Evolutionary conservation across 345 rosid species (phyloP), one percentile per base, ranked within the genome.

Genomic region (Triadica sebifera): DNA sequence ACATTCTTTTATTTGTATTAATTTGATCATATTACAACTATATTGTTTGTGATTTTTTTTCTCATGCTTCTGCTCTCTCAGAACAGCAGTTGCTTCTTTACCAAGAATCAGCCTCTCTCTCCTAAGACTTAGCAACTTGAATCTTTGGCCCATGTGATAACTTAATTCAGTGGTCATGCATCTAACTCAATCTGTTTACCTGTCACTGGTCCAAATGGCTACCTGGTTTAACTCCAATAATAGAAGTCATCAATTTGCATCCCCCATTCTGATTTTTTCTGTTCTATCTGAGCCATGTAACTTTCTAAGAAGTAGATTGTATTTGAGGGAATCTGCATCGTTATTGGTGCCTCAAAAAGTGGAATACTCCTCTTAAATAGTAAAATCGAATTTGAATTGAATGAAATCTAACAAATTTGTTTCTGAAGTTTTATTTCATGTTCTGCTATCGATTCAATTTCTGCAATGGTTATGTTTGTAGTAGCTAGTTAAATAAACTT

Each of bases 401-500:
- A 43, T 1, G 10, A 43, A 10, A 43, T 43, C 1, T 19, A 43
- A 43, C 47, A 43, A 43, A 7, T 43, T 43, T 43, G 6, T 43
- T 6, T 6, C 47, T 43, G 8, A 43, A 3, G 37, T 20, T 58
- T 0, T 22, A 20, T 58, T 7, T 58, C 11, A 12, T 24, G 37
- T 24, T 34, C 13, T 57, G 61, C 4, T 65, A 45, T 65, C 0
- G 15, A 24, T 65, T 65, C 52, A 39, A 63, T 13, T 17, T 39
- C 24, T 45, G 15, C 13, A 22, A 13, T 20, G 69, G 16, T 12
- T 43, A 20, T 43, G 29, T 65, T 47, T 65, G 3, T 22, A n/a
- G 25, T n/a, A 43, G 69, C 34, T 43, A n/a, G 43, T 70, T 70
- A 70, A 58, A 70, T 57, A 41, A n/a, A 25, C 13, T 34, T 45